A percentile compares a stretch with the other conserved stretches of the same genome.
Conservation (phyloP, 371 early-diverging fungal species). For the Zopfochytrium polystomum region DNA sequence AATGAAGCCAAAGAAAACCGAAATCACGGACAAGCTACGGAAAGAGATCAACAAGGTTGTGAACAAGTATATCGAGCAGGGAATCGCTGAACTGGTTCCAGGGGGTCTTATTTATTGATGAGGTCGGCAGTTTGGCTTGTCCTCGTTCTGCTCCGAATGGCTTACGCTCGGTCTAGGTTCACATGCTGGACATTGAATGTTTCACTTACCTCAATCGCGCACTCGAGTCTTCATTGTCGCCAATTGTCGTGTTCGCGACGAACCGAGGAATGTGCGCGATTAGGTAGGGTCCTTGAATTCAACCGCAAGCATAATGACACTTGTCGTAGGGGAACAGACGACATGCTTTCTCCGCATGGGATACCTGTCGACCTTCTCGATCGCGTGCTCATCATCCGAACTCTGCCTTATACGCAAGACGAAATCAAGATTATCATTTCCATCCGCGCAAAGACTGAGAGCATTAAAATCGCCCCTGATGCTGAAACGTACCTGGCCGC, state of each 20-base stretch:
- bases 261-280: conserved; percentile 96
- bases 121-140: conserved; percentile 46
- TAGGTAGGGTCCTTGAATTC: conserved; percentile 47
- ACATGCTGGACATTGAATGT: too few relatives aligned
- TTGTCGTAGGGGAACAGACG: conserved; percentile 77
- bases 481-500: conserved; percentile 77
- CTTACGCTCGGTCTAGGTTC: conserved; percentile 98
- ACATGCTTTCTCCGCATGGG: conserved; percentile 88
- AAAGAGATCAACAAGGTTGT: conserved; percentile 99
- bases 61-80: conserved; percentile 97
- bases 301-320: not conserved
- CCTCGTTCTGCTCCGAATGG: conserved; percentile 5
- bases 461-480: conserved; percentile 68
- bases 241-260: conserved; percentile 97
- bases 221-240: conserved; percentile 88
- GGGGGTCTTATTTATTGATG: conserved; percentile 98
- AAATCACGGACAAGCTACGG: conserved; percentile 96
- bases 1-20: conserved; percentile 96
- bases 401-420: conserved; percentile 83
- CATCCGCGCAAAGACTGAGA: conserved; percentile 89
- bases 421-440: conserved; percentile 89
- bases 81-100: conserved; percentile 94
- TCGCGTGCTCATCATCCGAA: conserved; percentile 92
- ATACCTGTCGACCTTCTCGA: conserved; percentile 97
- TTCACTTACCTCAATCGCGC: conserved; percentile 98